Percentiles rank a stretch among this genome's conserved stretches.
Evolutionary conservation across 345 rosid genomes (phyloP).

Genomic region (Euphorbia tirucalli): DNA sequence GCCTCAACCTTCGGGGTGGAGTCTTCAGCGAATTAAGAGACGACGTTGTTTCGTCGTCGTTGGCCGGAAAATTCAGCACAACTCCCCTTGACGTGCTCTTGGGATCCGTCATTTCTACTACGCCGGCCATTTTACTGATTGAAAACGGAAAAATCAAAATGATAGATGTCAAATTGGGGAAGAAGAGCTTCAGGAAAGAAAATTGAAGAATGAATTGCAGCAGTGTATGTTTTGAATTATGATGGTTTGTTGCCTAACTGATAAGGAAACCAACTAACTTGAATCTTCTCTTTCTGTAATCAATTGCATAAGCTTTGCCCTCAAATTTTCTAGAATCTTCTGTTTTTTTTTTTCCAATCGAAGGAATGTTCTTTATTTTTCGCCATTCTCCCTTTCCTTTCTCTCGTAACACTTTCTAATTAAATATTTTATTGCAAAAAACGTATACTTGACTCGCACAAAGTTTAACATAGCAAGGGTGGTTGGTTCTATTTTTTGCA

Average conservation of each 20-base stretch:
- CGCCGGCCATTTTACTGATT: background rate
- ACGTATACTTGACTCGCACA: too few relatives aligned
- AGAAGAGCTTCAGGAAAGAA: background rate
- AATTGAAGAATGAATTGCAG: background rate
- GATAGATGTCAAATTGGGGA: background rate
- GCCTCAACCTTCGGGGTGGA: constrained; percentile 14
- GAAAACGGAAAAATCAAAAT: background rate
- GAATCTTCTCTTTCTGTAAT: background rate
- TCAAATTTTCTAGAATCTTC: too few relatives aligned
- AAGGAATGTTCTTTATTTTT: too few relatives aligned
- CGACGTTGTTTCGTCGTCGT: background rate
- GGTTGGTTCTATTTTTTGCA: too few relatives aligned
- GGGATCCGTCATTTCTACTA: constrained; percentile 5
- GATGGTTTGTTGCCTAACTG: too few relatives aligned
- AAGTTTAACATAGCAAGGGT: too few relatives aligned
- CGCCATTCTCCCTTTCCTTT: too few relatives aligned
- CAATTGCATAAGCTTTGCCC: too few relatives aligned
- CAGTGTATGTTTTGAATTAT: too few relatives aligned
- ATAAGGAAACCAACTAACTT: background rate
- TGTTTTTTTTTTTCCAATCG: too few relatives aligned
- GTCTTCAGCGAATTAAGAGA: background rate
- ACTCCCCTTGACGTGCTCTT: constrained; percentile 7
- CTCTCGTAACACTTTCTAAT: too few relatives aligned
- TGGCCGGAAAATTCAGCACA: constrained; percentile 6
- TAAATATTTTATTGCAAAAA: too few relatives aligned